Evolutionary conservation across 306 rosid species (phyloP), one percentile per base, ranked within the genome.

Genomic region (Ziziphus jujuba): DNA sequence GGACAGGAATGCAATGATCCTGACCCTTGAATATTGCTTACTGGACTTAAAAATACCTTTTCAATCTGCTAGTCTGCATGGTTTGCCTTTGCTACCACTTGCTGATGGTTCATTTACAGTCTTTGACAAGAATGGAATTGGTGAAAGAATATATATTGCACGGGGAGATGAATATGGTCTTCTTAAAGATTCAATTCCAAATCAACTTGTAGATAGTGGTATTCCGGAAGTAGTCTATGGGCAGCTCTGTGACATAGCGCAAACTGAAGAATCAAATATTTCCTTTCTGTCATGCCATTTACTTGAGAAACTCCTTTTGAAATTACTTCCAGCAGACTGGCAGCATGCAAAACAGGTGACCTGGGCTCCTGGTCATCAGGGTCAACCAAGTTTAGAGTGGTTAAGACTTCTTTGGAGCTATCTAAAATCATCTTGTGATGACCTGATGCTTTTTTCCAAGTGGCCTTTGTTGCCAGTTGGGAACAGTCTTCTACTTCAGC

Each of bases 381-480:
- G 93, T 49, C 98, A 92, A 69, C 98, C 98, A 48, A 92, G 88
- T 85, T 74, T 87, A 72, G 91, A 90, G 71, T 92, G 98, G 98
- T 70, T 92, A 66, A 87, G 85, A 76, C 89, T 90, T 79, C 80
- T 92, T 25, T 92, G 98, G 98, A 77, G 74, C 85, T 92, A 89
- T 87, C 79, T 92, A 72, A 87, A 84, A 79, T 84, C 79, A 58
- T 77, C 84, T 71, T 84, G 97, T 87, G 85, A 87, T 59, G 96
- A 90, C 73, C 95, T 92, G 48, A 74, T 79, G 4, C 76, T 90
- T 71, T 92, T 92, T 72, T 87, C 87, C 25, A 90, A 86, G 75
- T 92, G 98, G 98, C 98, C 98, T 72, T 80, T 92, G 38, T 82
- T 92, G 56, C 98, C 98, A 38, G 91, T 85, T 66, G 96, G 93